Base-by-base conservation (phyloP, 768 basidiomycete species). In the Panaeolus cyanescens region DNA sequence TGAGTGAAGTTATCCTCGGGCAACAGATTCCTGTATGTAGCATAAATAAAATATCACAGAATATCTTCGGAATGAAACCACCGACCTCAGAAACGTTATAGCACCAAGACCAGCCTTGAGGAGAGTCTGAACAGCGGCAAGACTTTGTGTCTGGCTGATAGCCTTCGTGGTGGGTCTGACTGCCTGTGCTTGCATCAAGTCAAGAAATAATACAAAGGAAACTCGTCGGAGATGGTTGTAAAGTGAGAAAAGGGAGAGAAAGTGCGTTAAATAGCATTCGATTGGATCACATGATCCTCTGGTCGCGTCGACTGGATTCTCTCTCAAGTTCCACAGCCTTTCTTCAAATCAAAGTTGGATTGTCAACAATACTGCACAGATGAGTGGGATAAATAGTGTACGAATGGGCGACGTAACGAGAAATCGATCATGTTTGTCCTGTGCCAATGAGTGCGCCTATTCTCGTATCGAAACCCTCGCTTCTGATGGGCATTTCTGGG, bases 401-500 rank as follows among this genome's bases (percentile, higher is more conserved):
- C 15, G 9, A 54, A 55, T 5, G 6, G 2, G 36, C 32, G 22
- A 19, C 40, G 32, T 15, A 32, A 10, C 36, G 30, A 20, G 40
- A 31, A 37, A 20, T 22, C 33, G 54, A 62, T 60, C 64, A 71
- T 34, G 69, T 67, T 61, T 77, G 75, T 28, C 77, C 77, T 37
- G 72, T 76, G 12, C 86, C 87, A 68, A 91, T 81, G 53, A 93
- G 75, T 7, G 84, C 71, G 9, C 81, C 77, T 56, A 93, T 86
- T 45, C 87, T 84, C 59, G 76, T 76, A 69, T 99, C 96, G 70
- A 99, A 99, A 17, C 85, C 87, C 67, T 95, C 93, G 42, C 83
- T 94, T 53, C 97, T 86, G 65, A 99, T 95, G 2, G 97, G 97
- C 96, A 99, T 99, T 73, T 99, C 97, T n/a, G 92, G 92, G 5